phyloP scores from a whole-genome alignment of 2,329 filamentous ascomycete genomes.

The Alternaria alternata region DNA sequence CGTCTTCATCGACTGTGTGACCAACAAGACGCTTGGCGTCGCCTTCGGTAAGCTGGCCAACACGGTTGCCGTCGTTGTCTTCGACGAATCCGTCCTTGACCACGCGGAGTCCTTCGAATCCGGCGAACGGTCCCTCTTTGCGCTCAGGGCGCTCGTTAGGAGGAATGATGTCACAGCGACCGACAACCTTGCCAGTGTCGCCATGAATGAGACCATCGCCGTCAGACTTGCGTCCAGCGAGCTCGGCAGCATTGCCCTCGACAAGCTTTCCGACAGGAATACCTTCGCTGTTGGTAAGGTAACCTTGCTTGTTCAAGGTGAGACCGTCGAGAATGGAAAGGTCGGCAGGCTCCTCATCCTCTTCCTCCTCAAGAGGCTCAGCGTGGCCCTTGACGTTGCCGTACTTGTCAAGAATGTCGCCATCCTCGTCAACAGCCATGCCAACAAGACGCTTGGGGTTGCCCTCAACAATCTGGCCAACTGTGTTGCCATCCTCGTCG shows the following conservation, averaged over 20 bases:
- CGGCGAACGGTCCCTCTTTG: slow-evolving; percentile 73
- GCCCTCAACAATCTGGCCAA: slow-evolving; percentile 64
- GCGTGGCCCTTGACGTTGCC: slow-evolving; percentile 69
- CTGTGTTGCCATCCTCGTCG: slow-evolving; percentile 60
- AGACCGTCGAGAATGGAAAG: slow-evolving; percentile 63
- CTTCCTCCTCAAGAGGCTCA: slow-evolving; percentile 60
- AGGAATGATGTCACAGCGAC: slow-evolving; percentile 66
- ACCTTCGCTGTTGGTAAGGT: slow-evolving; percentile 62
- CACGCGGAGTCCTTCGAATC: slow-evolving; percentile 70
- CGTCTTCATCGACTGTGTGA: slow-evolving; percentile 79
- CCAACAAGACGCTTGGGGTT: slow-evolving; percentile 68
- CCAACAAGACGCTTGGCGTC: slow-evolving; percentile 77
- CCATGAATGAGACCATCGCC: slow-evolving; percentile 65
- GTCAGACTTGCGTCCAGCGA: slow-evolving; percentile 64
- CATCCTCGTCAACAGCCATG: slow-evolving; percentile 68
- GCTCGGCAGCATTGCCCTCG: slow-evolving; percentile 64
- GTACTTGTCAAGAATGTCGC: slow-evolving; percentile 68
- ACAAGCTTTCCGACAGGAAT: slow-evolving; percentile 65
- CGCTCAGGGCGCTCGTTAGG: slow-evolving; percentile 64
- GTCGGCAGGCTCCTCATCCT: slow-evolving; percentile 55
- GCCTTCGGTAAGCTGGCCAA: slow-evolving; percentile 75
- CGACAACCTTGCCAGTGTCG: slow-evolving; percentile 64
- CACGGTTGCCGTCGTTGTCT: slow-evolving; percentile 79
- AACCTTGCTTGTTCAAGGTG: slow-evolving; percentile 66
- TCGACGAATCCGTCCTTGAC: slow-evolving; percentile 75